These are phyloP conservation scores for Spergularia bocconei DNA, from an alignment of 148 eudicot genomes.

Conservation along the genomic window DNA sequence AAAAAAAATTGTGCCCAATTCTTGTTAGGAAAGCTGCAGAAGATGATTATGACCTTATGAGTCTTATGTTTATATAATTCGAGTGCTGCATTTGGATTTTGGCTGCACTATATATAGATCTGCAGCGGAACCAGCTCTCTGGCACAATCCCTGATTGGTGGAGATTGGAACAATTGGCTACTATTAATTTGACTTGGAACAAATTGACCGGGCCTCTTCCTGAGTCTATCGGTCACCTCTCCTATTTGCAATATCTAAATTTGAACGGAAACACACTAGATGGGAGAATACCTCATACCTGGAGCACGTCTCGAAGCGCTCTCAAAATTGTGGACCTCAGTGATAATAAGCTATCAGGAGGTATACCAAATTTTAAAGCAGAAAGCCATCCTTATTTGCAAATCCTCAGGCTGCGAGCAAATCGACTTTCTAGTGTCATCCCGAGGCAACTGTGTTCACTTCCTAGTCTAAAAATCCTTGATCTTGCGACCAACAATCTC, in stretches of 20 bases:
- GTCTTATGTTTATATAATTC: too few relatives aligned
- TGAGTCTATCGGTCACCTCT: slow-evolving; percentile 12
- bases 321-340: slow-evolving; percentile 34
- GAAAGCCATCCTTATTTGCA: neutral
- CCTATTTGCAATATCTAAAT: slow-evolving; percentile 1
- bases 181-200: slow-evolving; percentile 30
- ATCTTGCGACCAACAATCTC: slow-evolving; percentile 37
- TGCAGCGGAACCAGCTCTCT: slow-evolving; percentile 20
- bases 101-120: slow-evolving; percentile 25
- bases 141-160: slow-evolving; percentile 31
- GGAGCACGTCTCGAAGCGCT: slow-evolving; percentile 10
- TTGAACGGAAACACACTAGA: slow-evolving; percentile 32
- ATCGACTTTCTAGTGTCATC: slow-evolving; percentile 32
- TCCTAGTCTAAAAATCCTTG: slow-evolving; percentile 29
- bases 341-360: slow-evolving; percentile 33
- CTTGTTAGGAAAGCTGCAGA: too few relatives aligned
- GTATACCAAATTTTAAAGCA: slow-evolving; percentile 22
- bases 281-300: slow-evolving; percentile 29
- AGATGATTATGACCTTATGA: too few relatives aligned
- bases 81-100: slow-evolving; percentile 1
- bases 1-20: too few relatives aligned
- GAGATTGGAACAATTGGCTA: neutral
- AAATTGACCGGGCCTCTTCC: slow-evolving; percentile 35
- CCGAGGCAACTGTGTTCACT: slow-evolving; percentile 29
- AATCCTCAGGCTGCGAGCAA: slow-evolving; percentile 25